phyloP scores from a whole-genome alignment of 2,329 filamentous ascomycete species.

The Hymenoscyphus repandus region DNA sequence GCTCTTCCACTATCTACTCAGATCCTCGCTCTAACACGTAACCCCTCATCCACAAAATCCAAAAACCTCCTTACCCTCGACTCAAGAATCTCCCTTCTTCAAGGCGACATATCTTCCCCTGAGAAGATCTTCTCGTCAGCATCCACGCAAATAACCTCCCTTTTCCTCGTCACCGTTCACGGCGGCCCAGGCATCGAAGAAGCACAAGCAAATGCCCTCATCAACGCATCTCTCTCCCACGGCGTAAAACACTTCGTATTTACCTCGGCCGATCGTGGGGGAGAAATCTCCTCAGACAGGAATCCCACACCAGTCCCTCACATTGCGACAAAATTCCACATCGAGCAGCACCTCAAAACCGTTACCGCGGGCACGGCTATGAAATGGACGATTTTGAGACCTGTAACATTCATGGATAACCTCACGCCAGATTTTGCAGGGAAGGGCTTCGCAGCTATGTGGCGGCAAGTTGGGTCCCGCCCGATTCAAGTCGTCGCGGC shows the following conservation, averaged over 20 bases:
- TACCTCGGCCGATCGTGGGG: constrained; percentile 58
- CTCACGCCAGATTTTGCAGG: constrained; percentile 23
- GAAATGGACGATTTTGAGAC: constrained; percentile 52
- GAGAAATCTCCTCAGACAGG: constrained; percentile 42
- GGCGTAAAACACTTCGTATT: constrained; percentile 59
- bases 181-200: constrained; percentile 36
- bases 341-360: constrained; percentile 54
- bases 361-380: constrained; percentile 33
- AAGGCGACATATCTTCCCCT: background rate
- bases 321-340: constrained; percentile 55
- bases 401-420: constrained; percentile 52
- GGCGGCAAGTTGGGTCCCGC: constrained; percentile 25
- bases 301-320: constrained; percentile 54
- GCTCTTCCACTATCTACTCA: background rate
- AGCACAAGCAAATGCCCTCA: constrained; percentile 50
- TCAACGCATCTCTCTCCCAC: constrained; percentile 51
- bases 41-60: background rate
- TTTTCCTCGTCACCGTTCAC: constrained; percentile 5
- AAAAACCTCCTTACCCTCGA: background rate
- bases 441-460: constrained; percentile 24
- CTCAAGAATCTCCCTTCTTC: background rate
- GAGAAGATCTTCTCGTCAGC: background rate
- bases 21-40: constrained; percentile 2
- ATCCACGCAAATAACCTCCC: background rate
- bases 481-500: constrained; percentile 39